Percentiles rank a stretch among this genome's conserved stretches.
phyloP scores from a whole-genome alignment of 306 rosid species.

The Lablab purpureus region DNA sequence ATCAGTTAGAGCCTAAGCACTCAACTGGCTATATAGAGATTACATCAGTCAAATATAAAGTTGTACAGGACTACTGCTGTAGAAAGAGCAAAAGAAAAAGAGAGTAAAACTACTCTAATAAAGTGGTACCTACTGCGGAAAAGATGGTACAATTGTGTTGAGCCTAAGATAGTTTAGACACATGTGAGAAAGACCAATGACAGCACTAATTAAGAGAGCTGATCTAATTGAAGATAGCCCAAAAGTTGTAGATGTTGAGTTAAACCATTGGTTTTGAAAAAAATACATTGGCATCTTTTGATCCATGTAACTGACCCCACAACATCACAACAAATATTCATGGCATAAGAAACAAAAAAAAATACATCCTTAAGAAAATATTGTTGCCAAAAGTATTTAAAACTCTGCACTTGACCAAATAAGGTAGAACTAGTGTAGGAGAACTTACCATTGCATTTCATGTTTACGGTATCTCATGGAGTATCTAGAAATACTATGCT shows the following conservation, averaged over 20 bases:
- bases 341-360: conserved; percentile 12
- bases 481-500: conserved; percentile 47
- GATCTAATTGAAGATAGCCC: not conserved
- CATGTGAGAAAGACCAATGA: not conserved
- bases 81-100: no score
- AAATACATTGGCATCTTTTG: not conserved
- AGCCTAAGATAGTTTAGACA: not conserved
- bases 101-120: not conserved
- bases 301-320: not conserved
- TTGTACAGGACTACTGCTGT: no score
- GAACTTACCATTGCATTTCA: conserved; percentile 53
- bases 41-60: no score
- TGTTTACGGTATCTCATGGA: conserved; percentile 40
- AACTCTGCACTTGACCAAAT: conserved; percentile 29
- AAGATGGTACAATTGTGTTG: not conserved
- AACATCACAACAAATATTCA: not conserved
- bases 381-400: conserved; percentile 15
- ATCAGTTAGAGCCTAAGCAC: no score
- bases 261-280: conserved; percentile 8
- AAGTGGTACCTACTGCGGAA: not conserved
- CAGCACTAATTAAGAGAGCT: not conserved
- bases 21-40: no score
- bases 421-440: conserved; percentile 27
- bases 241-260: not conserved
- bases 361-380: conserved; percentile 10